Conservation (phyloP, 2,329 filamentous ascomycete genomes). For the Xylariomycetidae sp. region DNA sequence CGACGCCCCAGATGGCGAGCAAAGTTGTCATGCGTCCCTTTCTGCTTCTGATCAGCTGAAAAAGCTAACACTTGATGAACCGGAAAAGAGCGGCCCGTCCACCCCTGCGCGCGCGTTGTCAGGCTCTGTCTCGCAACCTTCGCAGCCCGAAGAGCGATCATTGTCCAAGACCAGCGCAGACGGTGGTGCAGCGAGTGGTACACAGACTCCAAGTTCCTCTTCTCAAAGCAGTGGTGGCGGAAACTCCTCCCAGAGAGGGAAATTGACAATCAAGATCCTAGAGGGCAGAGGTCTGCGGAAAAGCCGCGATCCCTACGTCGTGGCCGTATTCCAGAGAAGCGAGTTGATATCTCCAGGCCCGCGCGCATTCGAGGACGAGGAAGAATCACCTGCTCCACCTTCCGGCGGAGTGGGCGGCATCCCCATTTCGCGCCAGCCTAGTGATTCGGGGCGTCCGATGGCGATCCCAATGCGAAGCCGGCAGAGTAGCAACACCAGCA, state of each 20-base stretch:
- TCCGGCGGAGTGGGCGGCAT: constrained; percentile 46
- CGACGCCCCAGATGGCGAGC: constrained; percentile 30
- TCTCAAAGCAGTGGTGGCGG: constrained; percentile 45
- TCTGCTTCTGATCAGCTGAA: constrained; percentile 65
- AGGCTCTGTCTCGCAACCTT: constrained; percentile 50
- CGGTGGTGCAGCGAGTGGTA: constrained; percentile 41
- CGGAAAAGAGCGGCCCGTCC: constrained; percentile 84
- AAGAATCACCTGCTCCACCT: constrained; percentile 42
- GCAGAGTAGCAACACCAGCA: constrained; percentile 91
- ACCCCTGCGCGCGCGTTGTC: constrained; percentile 87
- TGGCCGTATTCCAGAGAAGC: constrained; percentile 93
- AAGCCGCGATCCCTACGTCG: constrained; percentile 86
- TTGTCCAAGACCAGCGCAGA: constrained; percentile 28
- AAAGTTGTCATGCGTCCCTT: constrained; percentile 35
- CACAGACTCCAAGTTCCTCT: constrained; percentile 46
- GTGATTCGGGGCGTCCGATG: constrained; percentile 79
- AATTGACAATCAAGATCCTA: constrained; percentile 80
- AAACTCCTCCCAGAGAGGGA: constrained; percentile 71
- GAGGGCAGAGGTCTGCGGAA: constrained; percentile 78
- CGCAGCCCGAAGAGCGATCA: constrained; percentile 33
- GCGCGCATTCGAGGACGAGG: constrained; percentile 54
- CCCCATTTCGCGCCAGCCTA: constrained; percentile 63
- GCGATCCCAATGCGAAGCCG: constrained; percentile 95
- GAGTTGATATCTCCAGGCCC: constrained; percentile 91
- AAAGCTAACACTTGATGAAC: constrained; percentile 81